Conservation (phyloP, 306 rosid species). For the Acacia crassicarpa region DNA sequence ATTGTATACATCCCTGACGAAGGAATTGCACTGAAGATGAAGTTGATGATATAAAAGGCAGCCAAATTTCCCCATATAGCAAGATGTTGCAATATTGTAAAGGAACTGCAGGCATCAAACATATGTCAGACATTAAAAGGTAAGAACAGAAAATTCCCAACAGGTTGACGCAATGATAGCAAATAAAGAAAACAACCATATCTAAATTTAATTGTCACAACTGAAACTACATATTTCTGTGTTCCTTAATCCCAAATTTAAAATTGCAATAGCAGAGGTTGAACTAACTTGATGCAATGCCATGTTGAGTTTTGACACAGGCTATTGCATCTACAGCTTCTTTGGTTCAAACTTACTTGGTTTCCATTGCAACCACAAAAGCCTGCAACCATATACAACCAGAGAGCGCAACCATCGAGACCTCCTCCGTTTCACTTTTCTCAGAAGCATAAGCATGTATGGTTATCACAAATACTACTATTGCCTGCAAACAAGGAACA, state of each 20-base stretch:
- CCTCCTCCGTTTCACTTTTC: constrained; percentile 90
- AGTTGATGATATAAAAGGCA: constrained; percentile 81
- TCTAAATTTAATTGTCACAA: constrained; percentile 7
- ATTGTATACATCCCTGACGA: constrained; percentile 95
- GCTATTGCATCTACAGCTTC: constrained; percentile 13
- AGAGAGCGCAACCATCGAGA: constrained; percentile 94
- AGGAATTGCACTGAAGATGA: constrained; percentile 89
- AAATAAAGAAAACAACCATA: constrained; percentile 13
- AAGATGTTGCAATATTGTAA: constrained; percentile 79
- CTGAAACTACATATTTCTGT: constrained; percentile 5
- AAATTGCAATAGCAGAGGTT: background rate
- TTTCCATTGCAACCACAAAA: constrained; percentile 84
- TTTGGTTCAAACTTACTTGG: constrained; percentile 69
- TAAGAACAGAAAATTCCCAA: constrained; percentile 22
- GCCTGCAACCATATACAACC: constrained; percentile 99
- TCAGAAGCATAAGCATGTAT: constrained; percentile 90
- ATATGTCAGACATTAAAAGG: constrained; percentile 32
- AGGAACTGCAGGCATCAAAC: constrained; percentile 71
- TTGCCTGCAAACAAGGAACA: constrained; percentile 59
- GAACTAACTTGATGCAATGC: constrained; percentile 12
- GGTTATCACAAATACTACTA: constrained; percentile 81
- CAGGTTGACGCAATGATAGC: constrained; percentile 9
- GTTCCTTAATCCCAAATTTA: constrained; percentile 9
- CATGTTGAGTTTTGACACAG: background rate
- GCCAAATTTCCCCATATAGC: constrained; percentile 97